Percentiles rank a stretch among this genome's conserved stretches.
Evolutionary conservation across 805 yeast species (phyloP).

Genomic region (Starmerella scarabaei): DNA sequence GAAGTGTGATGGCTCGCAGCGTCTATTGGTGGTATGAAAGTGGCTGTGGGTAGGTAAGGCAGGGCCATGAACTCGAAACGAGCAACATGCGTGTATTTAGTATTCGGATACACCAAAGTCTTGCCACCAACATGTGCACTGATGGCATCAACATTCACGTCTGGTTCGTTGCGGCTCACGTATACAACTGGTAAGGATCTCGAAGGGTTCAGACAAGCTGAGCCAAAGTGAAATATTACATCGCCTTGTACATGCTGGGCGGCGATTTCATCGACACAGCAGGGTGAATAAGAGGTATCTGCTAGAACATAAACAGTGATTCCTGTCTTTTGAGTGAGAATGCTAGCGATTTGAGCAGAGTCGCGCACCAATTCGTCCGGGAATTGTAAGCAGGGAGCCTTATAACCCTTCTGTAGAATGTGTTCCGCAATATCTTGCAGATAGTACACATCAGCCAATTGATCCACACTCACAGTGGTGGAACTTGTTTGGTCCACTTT

Average conservation of each 20-base stretch:
- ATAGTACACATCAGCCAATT: conserved; percentile 42
- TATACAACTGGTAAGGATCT: conserved; percentile 62
- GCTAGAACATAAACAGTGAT: conserved; percentile 65
- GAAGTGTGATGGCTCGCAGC: not conserved
- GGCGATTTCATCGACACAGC: conserved; percentile 95
- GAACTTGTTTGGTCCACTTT: conserved; percentile 28
- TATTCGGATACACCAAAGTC: conserved; percentile 51
- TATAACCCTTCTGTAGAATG: conserved; percentile 32
- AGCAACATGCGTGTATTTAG: conserved; percentile 57
- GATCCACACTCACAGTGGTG: conserved; percentile 20
- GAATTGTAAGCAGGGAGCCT: conserved; percentile 68
- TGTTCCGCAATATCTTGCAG: conserved; percentile 36
- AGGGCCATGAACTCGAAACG: conserved; percentile 31
- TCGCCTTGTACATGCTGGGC: conserved; percentile 86
- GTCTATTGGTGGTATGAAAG: conserved; percentile 13
- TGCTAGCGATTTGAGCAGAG: conserved; percentile 52
- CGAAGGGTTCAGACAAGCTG: conserved; percentile 78
- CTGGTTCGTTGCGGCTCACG: conserved; percentile 45
- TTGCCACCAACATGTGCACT: conserved; percentile 18
- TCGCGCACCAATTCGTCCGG: conserved; percentile 74
- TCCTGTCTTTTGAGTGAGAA: conserved; percentile 16
- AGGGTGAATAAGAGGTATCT: conserved; percentile 88
- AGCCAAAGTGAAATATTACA: conserved; percentile 83
- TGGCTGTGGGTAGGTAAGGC: conserved; percentile 16
- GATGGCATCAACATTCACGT: conserved; percentile 33